Evolutionary conservation across 2,329 filamentous ascomycete species (phyloP), one percentile per base, ranked within the genome.

Genomic region (Ceratocystiopsis brevicomis): DNA sequence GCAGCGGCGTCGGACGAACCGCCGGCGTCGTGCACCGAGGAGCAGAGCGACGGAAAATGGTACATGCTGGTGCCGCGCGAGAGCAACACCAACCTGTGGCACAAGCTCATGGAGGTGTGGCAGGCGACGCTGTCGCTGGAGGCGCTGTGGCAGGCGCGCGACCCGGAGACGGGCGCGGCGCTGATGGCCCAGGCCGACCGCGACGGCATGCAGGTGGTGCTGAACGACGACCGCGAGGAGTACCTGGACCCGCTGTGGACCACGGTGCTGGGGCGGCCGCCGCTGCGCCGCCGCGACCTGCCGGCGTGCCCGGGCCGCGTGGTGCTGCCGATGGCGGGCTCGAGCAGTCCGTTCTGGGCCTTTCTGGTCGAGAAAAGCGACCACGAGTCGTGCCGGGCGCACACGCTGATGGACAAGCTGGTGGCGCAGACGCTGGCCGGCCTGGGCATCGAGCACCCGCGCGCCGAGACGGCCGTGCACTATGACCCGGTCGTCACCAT

Each of bases 271-370:
- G 38, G 11, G 34, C 21, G 45, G 11, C 40, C 9, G 42, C 41
- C 1, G 15, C 36, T 13, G n/a, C 38, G 32, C 8, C 13, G 14
- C 32, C 4, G 3, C 14, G 15, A 14, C 14, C n/a, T 30, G 38
- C 18, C 32, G 30, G 37, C 18, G 21, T 11, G n/a, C 10, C 32
- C 34, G 10, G 17, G 50, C 41, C 57, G 58, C 43, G 37, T 64
- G 13, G 56, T 66, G 42, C 47, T 64, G 17, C 61, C 63, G 1
- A 50, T 65, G 3, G 49, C 62, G 5, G 62, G 62, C 38, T 57
- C 53, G 30, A 59, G 56, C 50, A 65, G 61, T 47, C 61, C 63
- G 2, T 51, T 64, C 16, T 66, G 63, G 63, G 55, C 25, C 25
- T 30, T 30, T 10, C 10, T 30, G 25, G 5, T 30, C 6, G 25